Conservation (phyloP, 1,284 basidiomycete species). For the Ustilago esculenta region DNA sequence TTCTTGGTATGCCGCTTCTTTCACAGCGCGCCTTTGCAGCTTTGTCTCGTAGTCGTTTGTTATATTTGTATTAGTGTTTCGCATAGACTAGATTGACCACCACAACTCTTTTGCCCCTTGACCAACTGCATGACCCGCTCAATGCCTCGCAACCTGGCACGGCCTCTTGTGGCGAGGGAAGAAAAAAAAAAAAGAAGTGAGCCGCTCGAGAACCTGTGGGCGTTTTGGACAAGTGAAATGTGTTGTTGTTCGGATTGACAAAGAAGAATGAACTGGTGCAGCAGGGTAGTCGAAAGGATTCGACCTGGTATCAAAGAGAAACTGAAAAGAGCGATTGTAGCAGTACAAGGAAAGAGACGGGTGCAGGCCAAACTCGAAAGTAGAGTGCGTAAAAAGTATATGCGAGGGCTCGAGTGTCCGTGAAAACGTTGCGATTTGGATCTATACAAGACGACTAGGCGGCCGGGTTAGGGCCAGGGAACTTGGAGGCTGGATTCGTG, state of each 20-base stretch:
- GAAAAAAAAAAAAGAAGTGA: background rate
- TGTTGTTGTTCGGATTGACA: background rate
- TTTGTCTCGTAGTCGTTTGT: background rate
- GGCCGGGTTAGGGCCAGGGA: slow-evolving; percentile 35
- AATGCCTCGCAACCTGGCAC: background rate
- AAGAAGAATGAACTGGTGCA: background rate
- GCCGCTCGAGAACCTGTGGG: no score
- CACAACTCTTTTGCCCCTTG: slow-evolving; percentile 28
- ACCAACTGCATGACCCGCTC: no score
- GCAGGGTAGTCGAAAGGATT: background rate
- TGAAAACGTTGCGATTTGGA: no score
- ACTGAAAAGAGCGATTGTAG: background rate
- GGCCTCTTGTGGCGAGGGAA: background rate
- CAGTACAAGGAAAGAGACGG: no score
- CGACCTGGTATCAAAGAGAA: slow-evolving; percentile 15
- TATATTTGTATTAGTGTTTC: slow-evolving; percentile 11
- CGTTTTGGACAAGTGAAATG: background rate
- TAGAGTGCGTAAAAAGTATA: background rate
- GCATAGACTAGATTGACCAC: slow-evolving; percentile 20
- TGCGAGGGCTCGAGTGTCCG: no score
- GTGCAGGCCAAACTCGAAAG: background rate
- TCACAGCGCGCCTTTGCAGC: no score
- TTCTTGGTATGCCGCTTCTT: background rate
- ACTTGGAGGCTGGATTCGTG: slow-evolving; percentile 41
- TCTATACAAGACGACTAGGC: background rate